Percentiles rank a stretch among this genome's conserved stretches.
Conservation (phyloP, 164 flowering plant species). For the Stephania yunnanensis region DNA sequence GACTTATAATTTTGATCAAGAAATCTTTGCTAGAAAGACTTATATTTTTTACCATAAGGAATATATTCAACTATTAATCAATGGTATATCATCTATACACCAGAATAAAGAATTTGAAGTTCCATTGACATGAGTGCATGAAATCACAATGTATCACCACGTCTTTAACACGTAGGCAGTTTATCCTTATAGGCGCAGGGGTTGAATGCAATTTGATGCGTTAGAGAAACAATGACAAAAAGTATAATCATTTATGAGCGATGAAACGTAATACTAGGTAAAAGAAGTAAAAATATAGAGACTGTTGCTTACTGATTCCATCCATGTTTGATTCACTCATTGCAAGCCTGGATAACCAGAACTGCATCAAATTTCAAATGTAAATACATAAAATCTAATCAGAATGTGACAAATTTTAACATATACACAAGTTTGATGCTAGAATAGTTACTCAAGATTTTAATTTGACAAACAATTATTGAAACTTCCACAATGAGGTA, state of each 20-base stretch:
- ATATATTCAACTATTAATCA: neutral
- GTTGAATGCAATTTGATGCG: neutral
- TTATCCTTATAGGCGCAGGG: neutral
- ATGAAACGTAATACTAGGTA: neutral
- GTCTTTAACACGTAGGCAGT: neutral
- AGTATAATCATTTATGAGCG: neutral
- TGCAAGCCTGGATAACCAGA: slow-evolving; percentile 80
- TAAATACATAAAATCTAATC: slow-evolving; percentile 6
- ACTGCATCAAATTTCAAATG: slow-evolving; percentile 21
- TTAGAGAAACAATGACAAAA: neutral
- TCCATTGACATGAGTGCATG: neutral
- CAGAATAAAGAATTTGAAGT: neutral
- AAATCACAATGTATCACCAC: neutral
- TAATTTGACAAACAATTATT: neutral
- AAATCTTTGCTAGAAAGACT: no score
- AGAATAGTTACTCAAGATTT: neutral
- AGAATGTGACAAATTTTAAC: neutral
- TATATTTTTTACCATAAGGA: no score
- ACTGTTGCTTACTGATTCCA: slow-evolving; percentile 80
- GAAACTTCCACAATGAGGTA: neutral
- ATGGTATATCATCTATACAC: neutral
- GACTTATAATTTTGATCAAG: no score
- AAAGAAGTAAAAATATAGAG: neutral
- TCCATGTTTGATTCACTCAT: slow-evolving; percentile 94
- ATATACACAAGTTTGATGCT: neutral